phyloP scores from a whole-genome alignment of 306 rosid genomes.

The Sindora glabra region DNA sequence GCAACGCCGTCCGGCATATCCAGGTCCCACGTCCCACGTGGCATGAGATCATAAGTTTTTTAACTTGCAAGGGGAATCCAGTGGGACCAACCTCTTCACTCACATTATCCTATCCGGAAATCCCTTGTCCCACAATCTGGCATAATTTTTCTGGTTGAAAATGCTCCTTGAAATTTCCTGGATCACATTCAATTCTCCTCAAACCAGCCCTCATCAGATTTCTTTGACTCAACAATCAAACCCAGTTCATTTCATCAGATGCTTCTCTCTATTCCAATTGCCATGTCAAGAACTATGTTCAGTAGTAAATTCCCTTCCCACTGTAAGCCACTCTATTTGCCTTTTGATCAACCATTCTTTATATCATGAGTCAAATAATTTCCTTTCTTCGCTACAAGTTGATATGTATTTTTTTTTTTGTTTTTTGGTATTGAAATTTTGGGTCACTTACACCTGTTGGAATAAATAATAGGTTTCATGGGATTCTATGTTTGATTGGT shows the following conservation, averaged over 20 bases:
- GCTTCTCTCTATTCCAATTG: background rate
- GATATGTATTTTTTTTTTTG: background rate
- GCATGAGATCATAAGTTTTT: conserved; percentile 23
- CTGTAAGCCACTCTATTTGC: background rate
- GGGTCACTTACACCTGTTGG: background rate
- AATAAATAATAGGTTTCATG: background rate
- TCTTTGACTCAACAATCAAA: conserved; percentile 14
- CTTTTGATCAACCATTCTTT: conserved; percentile 4
- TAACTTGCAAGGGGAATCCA: conserved; percentile 8
- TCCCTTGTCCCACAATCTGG: conserved; percentile 33
- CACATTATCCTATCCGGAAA: conserved; percentile 77
- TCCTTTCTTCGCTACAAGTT: background rate
- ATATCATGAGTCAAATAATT: background rate
- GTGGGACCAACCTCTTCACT: conserved; percentile 21
- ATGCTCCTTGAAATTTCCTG: conserved; percentile 40
- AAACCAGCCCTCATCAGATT: background rate
- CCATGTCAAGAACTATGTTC: background rate
- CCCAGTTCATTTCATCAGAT: background rate
- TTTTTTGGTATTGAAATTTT: conserved; percentile 8
- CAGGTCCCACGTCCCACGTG: conserved; percentile 13
- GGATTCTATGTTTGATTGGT: background rate
- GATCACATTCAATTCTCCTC: conserved; percentile 40
- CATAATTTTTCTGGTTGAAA: conserved; percentile 22
- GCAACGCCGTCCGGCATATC: too few relatives aligned
- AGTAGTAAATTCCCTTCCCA: background rate